A percentile compares a stretch with the other conserved stretches of the same genome.
Conservation (phyloP, 2,329 filamentous ascomycete species). For the Talaromyces piceae region DNA sequence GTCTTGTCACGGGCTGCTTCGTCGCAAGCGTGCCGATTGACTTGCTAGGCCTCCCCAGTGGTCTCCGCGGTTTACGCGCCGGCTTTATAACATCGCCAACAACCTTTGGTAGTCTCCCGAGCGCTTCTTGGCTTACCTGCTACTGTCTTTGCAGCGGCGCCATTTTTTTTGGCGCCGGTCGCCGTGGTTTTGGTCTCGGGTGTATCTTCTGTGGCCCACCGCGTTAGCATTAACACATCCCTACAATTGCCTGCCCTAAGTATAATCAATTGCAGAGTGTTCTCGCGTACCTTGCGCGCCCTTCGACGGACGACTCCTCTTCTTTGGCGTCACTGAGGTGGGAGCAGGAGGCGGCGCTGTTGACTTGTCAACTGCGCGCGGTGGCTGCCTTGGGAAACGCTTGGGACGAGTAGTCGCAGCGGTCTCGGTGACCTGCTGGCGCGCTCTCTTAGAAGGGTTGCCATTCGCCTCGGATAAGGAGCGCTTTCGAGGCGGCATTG, state of each 20-base stretch:
- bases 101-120: constrained; percentile 9
- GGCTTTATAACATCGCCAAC: constrained; percentile 13
- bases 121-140: constrained; percentile 11
- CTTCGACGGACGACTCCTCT: constrained; percentile 9
- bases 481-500: constrained; percentile 20
- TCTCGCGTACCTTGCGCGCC: constrained; percentile 6
- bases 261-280: too few species aligned
- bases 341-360: neutral
- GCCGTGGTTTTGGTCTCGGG: neutral
- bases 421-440: constrained; percentile 12
- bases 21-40: constrained; percentile 10
- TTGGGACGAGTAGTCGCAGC: constrained; percentile 9
- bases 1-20: constrained; percentile 9
- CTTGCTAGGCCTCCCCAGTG: constrained; percentile 18
- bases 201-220: too few species aligned
- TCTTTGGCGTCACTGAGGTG: constrained; percentile 4
- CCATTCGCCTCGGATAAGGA: constrained; percentile 18
- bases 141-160: neutral
- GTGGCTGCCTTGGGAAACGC: constrained; percentile 1
- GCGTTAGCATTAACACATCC: too few species aligned
- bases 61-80: constrained; percentile 15
- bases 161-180: neutral
- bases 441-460: constrained; percentile 20
- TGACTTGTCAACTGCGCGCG: constrained; percentile 8
- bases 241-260: too few species aligned